These are phyloP conservation scores for Penicillium sp. DNA, from an alignment of 2,329 filamentous ascomycete species.

Conservation along the genomic window DNA sequence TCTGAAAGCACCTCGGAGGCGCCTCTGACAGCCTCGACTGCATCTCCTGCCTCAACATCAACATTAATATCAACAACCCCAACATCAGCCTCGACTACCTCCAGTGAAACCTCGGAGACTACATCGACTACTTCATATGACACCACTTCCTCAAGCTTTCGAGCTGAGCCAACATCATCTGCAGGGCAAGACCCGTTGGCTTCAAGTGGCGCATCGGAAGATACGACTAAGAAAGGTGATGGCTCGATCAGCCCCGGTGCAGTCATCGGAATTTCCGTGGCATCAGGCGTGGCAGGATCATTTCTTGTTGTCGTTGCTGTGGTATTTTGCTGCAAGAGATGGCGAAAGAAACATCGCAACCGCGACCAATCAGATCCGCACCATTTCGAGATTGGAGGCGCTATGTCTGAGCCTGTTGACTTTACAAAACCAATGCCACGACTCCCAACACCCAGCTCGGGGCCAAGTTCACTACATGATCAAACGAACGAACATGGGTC, in stretches of 20 bases:
- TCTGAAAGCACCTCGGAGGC: not conserved
- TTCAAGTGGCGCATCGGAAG: conserved; percentile 12
- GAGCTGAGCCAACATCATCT: not conserved
- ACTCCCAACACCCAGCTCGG: conserved; percentile 21
- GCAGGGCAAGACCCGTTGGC: not conserved
- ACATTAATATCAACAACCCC: not conserved
- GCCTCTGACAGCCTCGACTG: conserved; percentile 1
- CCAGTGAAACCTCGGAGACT: conserved; percentile 16
- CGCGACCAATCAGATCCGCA: conserved; percentile 25
- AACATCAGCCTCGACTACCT: conserved; percentile 13
- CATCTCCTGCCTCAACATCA: not conserved
- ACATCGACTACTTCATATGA: conserved; percentile 19
- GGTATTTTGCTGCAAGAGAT: conserved; percentile 33
- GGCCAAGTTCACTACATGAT: conserved; percentile 9
- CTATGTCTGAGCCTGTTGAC: conserved; percentile 39
- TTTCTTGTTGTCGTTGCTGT: conserved; percentile 37
- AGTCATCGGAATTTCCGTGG: conserved; percentile 41
- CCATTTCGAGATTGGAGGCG: conserved; percentile 42
- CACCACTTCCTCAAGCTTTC: conserved; percentile 18
- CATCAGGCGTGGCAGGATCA: conserved; percentile 37
- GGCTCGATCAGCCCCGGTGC: conserved; percentile 29
- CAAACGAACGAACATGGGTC: conserved; percentile 18
- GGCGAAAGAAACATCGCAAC: conserved; percentile 26
- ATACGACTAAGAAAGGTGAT: conserved; percentile 10
- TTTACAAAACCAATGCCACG: conserved; percentile 30